A percentile compares a stretch with the other conserved stretches of the same genome.
These are phyloP conservation scores for Thuja plicata DNA, from an alignment of 83 land plant species.

Conservation along the genomic window DNA sequence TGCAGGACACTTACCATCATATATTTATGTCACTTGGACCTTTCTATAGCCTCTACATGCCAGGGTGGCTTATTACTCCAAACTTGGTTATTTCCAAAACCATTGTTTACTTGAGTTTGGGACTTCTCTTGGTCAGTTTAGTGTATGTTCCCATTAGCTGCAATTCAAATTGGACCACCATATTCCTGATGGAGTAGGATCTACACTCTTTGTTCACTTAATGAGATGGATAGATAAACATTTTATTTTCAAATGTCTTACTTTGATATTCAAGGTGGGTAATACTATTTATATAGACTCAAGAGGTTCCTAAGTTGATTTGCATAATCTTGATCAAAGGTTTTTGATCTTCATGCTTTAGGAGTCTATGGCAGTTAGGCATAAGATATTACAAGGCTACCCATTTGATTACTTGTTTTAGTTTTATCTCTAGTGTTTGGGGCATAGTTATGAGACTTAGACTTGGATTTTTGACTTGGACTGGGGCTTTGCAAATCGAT, in stretches of 20 bases:
- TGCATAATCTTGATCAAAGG: background rate
- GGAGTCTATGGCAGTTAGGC: background rate
- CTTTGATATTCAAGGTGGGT: background rate
- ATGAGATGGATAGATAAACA: background rate
- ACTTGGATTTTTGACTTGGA: too few species aligned
- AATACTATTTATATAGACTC: background rate
- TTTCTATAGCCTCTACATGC: background rate
- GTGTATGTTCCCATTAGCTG: background rate
- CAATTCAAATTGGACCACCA: background rate
- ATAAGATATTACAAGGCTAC: background rate
- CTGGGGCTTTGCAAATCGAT: too few species aligned
- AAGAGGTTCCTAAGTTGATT: background rate
- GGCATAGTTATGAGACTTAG: background rate
- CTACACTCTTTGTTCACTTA: background rate
- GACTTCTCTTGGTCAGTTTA: background rate
- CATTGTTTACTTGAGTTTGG: background rate
- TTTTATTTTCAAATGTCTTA: background rate
- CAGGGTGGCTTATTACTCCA: background rate
- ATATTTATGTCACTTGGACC: background rate
- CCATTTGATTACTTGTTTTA: background rate
- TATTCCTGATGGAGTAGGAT: background rate
- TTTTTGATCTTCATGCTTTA: background rate
- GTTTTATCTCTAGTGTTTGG: background rate
- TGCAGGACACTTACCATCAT: background rate
- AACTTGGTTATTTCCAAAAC: background rate